A percentile compares a stretch with the other conserved stretches of the same genome.
These are phyloP conservation scores for Limnanthes douglasii DNA, from an alignment of 345 rosid species.

Conservation along the genomic window DNA sequence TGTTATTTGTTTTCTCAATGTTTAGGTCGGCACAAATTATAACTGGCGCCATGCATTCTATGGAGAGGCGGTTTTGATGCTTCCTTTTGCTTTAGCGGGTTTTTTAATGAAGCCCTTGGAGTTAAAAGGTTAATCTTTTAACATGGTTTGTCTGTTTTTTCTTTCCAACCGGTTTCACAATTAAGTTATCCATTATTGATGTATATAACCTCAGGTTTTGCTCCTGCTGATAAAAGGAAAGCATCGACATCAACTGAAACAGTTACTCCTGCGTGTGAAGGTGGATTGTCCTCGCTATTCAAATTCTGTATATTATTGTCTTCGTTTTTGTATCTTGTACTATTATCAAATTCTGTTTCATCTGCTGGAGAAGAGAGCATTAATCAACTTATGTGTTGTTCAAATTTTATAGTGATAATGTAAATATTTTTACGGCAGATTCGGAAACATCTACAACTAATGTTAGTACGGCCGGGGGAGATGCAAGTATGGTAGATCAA, in stretches of 20 bases:
- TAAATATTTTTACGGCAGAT: no score
- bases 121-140: slow-evolving; percentile 49
- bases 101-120: slow-evolving; percentile 76
- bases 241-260: slow-evolving; percentile 16
- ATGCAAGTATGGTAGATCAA: no score
- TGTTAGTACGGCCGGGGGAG: no score
- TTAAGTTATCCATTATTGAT: no score
- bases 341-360: no score
- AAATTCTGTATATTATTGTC: no score
- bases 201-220: slow-evolving; percentile 47
- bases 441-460: no score
- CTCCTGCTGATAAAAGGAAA: slow-evolving; percentile 26
- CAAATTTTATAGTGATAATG: no score
- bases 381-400: no score
- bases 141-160: slow-evolving; percentile 2
- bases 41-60: slow-evolving; percentile 86
- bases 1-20: slow-evolving; percentile 2
- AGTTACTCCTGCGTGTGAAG: slow-evolving; percentile 22
- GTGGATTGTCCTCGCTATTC: no score
- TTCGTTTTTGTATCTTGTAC: no score
- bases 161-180: slow-evolving; percentile 5
- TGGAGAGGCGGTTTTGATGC: slow-evolving; percentile 88
- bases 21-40: slow-evolving; percentile 51
- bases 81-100: slow-evolving; percentile 73
- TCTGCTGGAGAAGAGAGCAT: no score